Evolutionary conservation across 768 basidiomycete species (phyloP).

Genomic region (Sarcodon aspratus): DNA sequence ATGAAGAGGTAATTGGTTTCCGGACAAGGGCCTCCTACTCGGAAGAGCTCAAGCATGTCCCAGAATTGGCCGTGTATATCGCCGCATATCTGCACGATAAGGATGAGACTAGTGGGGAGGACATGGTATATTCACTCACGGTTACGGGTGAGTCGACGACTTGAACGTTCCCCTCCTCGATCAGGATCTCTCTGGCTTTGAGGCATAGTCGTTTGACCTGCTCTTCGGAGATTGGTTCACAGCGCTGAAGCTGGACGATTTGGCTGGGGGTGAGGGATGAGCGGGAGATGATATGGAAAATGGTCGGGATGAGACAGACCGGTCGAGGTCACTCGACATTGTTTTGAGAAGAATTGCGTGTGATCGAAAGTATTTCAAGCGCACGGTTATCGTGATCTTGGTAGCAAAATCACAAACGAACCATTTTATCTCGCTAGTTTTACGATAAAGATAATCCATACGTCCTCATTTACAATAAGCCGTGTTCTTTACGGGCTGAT

Average conservation of each 20-base stretch:
- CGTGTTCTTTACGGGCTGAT: no score
- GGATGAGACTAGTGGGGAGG: neutral
- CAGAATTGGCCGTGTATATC: constrained; percentile 98
- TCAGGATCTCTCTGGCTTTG: constrained; percentile 92
- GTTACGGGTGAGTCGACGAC: constrained; percentile 94
- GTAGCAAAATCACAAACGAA: no score
- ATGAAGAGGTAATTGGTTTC: constrained; percentile 95
- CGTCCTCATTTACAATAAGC: no score
- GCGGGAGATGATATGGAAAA: neutral
- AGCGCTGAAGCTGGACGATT: constrained; percentile 87
- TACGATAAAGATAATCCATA: no score
- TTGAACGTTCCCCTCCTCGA: constrained; percentile 97
- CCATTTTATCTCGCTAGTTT: no score
- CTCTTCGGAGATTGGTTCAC: constrained; percentile 92
- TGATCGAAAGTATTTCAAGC: no score
- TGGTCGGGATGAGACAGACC: neutral
- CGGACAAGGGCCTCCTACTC: constrained; percentile 85
- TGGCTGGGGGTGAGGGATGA: constrained; percentile 41
- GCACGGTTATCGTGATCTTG: no score
- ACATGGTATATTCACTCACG: constrained; percentile 34
- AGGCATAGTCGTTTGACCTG: constrained; percentile 92
- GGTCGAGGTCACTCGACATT: neutral
- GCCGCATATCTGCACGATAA: constrained; percentile 61
- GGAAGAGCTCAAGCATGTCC: constrained; percentile 93
- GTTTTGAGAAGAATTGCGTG: no score